Evolutionary conservation across 371 early-diverging fungal species (phyloP).

Genomic region (Dentiscutata heterogama): DNA sequence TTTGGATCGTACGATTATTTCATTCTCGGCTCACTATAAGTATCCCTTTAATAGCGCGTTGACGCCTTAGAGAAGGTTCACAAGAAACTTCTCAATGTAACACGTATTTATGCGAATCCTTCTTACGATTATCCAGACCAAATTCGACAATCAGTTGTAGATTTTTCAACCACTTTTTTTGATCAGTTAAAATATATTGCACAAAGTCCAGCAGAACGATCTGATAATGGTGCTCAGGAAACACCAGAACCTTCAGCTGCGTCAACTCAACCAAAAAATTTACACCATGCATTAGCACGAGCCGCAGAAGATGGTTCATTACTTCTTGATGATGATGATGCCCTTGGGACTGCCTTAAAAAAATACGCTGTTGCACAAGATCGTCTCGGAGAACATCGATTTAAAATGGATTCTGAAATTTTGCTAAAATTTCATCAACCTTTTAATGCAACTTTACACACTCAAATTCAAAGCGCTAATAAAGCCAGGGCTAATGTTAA

Average conservation of each 20-base stretch:
- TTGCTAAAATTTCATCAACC: slow-evolving; percentile 80
- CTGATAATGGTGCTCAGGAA: slow-evolving; percentile 52
- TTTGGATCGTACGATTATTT: not conserved
- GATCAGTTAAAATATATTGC: slow-evolving; percentile 73
- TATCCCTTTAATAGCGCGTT: slow-evolving; percentile 61
- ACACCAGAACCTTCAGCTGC: slow-evolving; percentile 51
- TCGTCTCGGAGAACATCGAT: slow-evolving; percentile 80
- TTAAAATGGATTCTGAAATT: slow-evolving; percentile 81
- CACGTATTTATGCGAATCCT: slow-evolving; percentile 76
- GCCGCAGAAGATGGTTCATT: slow-evolving; percentile 74
- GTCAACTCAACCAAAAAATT: slow-evolving; percentile 64
- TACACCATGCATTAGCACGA: slow-evolving; percentile 81
- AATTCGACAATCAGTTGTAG: slow-evolving; percentile 75
- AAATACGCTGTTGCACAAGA: slow-evolving; percentile 87
- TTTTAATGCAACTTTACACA: slow-evolving; percentile 73
- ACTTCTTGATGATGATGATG: slow-evolving; percentile 77
- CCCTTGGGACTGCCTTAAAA: slow-evolving; percentile 82
- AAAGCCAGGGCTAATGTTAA: slow-evolving; percentile 87
- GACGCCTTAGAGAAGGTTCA: slow-evolving; percentile 75
- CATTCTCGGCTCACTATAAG: not conserved
- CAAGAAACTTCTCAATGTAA: slow-evolving; percentile 75
- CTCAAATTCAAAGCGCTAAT: slow-evolving; percentile 80
- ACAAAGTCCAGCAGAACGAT: slow-evolving; percentile 61
- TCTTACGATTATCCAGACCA: slow-evolving; percentile 84
- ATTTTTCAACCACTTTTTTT: slow-evolving; percentile 70